Base-by-base conservation (phyloP, 805 yeast genomes). In the Starmerella apicola region DNA sequence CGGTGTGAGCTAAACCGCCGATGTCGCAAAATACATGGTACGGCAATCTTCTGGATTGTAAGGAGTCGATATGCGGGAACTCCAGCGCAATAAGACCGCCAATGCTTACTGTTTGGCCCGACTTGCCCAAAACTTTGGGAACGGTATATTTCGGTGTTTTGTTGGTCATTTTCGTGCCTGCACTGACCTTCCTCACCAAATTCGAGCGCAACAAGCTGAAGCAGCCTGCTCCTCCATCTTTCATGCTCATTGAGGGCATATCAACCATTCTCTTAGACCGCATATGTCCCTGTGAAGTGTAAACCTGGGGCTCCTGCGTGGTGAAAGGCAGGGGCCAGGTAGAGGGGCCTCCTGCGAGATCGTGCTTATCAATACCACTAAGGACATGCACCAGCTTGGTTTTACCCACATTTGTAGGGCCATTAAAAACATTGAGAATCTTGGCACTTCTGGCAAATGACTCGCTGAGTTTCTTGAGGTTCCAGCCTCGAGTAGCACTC, bases 401-500 rank as follows among this genome's bases (percentile, higher is more conserved):
- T 51, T 83, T 83, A 45, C 95, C 95, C 2, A 88, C 84, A 51
- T 93, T 93, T 1, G 94, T 82, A 57, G 91, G 69, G 18, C 95
- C 96, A 34, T 84, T 88, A 54, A 85, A 48, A 34, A 45, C 55
- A 25, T 54, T 51, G 6, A 41, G 48, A 6, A 27, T 13, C 9
- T 39, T 42, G 13, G 43, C 37, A 12, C 15, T 27, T 0, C 64
- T 63, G 6, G 78, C 51, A 5, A 50, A 50, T 20, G 20, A 8
- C 1, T 57, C 49, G 7, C 65, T 46, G 2, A 79, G 51, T 1
- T 53, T 49, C 1, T 60, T 51, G 2, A 71, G 51, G 24, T 70
- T 66, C 85, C 85, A 78, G 20, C 65, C 63, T 7, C 60, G 58
- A 25, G 58, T 61, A 0, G 77, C 74, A 41, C 81, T 72, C 1